Evolutionary conservation across 164 flowering plant species (phyloP), one percentile per base, ranked within the genome.

Genomic region (Vitis labrusca): DNA sequence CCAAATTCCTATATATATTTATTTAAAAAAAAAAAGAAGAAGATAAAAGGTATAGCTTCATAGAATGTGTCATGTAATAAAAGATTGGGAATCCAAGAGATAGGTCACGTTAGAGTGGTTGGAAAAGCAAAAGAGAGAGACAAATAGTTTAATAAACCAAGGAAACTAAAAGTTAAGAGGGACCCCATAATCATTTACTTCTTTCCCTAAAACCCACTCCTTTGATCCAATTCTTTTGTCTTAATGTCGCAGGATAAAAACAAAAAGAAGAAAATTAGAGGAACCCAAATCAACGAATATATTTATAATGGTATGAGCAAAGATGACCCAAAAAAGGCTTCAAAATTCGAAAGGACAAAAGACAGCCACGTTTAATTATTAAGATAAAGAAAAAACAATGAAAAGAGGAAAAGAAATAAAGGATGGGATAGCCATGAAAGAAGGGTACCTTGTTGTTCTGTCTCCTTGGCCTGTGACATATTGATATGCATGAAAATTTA

Each of bases 401-500:
- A 23, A 68, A 50, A 55, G 53, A 12, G 56, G 16, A 29, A 58
- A 52, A 63, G n/a, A 37, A 71, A 62, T 23, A 44, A 30, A 56
- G 65, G 66, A 76, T 76, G 67, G 70, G 73, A 72, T 67, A 65
- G 64, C 75, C 77, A 76, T 63, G 75, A 80, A 79, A 69, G 81
- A 69, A 32, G 78, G 74, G 63, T 53, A 16, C 62, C 83, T 74
- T 83, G 85, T 73, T 78, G 61, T 70, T 53, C 16, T 80, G 87
- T 84, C 87, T 75, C 82, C 87, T 56, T 56, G 48, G 60, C 50
- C 48, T 58, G 17, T 60, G 65, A 79, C 87, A 78, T 70, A 19
- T 23, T 74, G 76, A 82, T 79, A 52, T 71, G 54, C 74, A 71
- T 72, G 51, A 56, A 55, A 2, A 52, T 23, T 63, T 52, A 32